These are phyloP conservation scores for Teunomyces atbi DNA, from an alignment of 805 yeast genomes.

Conservation along the genomic window DNA sequence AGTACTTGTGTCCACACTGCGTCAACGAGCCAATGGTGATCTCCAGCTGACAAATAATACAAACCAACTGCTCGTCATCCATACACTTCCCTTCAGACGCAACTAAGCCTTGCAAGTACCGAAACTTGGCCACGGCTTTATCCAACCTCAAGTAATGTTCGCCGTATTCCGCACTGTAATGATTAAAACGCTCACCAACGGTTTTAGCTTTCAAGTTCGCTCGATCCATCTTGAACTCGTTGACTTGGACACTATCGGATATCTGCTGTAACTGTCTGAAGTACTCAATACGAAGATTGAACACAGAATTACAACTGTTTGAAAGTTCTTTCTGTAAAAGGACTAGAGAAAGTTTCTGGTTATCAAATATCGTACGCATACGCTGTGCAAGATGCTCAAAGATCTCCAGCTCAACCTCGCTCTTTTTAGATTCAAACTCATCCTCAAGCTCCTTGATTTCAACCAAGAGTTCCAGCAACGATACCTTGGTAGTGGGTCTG, in stretches of 20 bases:
- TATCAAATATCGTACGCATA: conserved; percentile 34
- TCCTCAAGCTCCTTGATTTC: conserved; percentile 27
- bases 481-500: conserved; percentile 27
- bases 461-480: conserved; percentile 33
- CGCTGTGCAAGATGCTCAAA: conserved; percentile 19
- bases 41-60: conserved; percentile 75
- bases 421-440: conserved; percentile 21
- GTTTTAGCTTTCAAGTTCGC: conserved; percentile 20
- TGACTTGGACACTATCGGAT: conserved; percentile 69
- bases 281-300: conserved; percentile 78
- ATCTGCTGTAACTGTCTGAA: conserved; percentile 81
- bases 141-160: conserved; percentile 16
- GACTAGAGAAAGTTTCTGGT: conserved; percentile 42
- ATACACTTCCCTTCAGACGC: conserved; percentile 9
- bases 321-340: conserved; percentile 48
- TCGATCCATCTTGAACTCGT: conserved; percentile 30
- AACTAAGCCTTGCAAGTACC: conserved; percentile 33
- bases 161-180: not conserved
- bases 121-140: conserved; percentile 33
- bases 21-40: conserved; percentile 78
- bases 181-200: not conserved
- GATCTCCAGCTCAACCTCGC: conserved; percentile 17
- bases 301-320: conserved; percentile 58
- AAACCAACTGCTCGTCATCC: conserved; percentile 45
- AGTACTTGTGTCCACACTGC: conserved; percentile 89